Evolutionary conservation across 2,329 filamentous ascomycete species (phyloP).

Genomic region (Apiospora hydei): DNA sequence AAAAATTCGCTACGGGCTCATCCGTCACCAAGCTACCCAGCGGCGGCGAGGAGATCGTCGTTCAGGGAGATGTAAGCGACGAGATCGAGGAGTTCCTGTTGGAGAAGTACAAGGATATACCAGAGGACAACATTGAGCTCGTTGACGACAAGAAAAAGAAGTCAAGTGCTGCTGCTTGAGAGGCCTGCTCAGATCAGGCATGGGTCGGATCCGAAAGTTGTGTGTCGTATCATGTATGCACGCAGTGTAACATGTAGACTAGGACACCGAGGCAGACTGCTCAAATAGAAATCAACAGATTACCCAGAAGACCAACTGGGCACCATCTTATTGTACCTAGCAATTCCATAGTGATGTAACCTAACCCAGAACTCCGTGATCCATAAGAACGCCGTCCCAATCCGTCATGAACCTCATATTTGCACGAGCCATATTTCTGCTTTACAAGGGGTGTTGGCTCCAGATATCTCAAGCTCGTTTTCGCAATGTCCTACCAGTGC

Average conservation of each 20-base stretch:
- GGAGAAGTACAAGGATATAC: slow-evolving; percentile 89
- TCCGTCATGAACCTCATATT: slow-evolving; percentile 21
- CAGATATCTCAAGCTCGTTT: slow-evolving; percentile 55
- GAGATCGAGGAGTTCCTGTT: slow-evolving; percentile 91
- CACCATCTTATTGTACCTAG: not conserved
- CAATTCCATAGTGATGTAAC: slow-evolving; percentile 27
- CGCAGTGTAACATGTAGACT: not conserved
- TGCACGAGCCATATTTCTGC: slow-evolving; percentile 26
- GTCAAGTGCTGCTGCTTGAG: slow-evolving; percentile 39
- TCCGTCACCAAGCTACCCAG: slow-evolving; percentile 89
- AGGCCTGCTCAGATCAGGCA: not conserved
- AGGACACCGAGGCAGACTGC: slow-evolving; percentile 1
- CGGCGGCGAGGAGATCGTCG: slow-evolving; percentile 94
- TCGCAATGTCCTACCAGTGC: slow-evolving; percentile 55
- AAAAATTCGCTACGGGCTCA: slow-evolving; percentile 96
- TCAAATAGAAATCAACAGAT: not conserved
- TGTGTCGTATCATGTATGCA: not conserved
- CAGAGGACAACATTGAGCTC: slow-evolving; percentile 93
- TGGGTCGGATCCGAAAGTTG: not conserved
- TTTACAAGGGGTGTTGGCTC: not conserved
- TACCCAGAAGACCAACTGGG: slow-evolving; percentile 6
- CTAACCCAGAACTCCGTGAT: slow-evolving; percentile 19
- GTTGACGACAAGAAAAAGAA: slow-evolving; percentile 96
- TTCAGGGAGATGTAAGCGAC: slow-evolving; percentile 95
- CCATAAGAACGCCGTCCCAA: slow-evolving; percentile 32